Percentiles rank a stretch among this genome's conserved stretches.
Evolutionary conservation across 169 alveolate genomes (phyloP).

Genomic region (Plasmodium vivax): DNA sequence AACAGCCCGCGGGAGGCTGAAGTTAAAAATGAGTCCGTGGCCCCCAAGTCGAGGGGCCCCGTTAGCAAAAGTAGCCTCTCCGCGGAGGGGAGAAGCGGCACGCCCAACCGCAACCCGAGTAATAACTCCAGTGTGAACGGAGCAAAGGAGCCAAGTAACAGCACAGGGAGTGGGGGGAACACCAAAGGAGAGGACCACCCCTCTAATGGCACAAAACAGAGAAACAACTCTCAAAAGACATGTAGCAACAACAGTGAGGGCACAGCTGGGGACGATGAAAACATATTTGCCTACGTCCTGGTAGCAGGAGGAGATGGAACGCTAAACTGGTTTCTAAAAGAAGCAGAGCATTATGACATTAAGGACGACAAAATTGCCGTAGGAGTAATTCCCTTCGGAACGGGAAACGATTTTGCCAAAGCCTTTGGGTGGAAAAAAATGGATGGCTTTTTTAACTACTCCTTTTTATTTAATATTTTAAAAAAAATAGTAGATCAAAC

Average conservation of each 20-base stretch:
- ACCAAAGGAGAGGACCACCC: conserved; percentile 16
- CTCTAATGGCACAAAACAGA: conserved; percentile 2
- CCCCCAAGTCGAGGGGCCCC: background rate
- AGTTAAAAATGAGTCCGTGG: background rate
- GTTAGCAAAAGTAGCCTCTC: background rate
- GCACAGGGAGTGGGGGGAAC: background rate
- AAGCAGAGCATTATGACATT: conserved; percentile 85
- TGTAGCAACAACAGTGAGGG: background rate
- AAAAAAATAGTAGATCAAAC: conserved; percentile 83
- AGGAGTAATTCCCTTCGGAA: conserved; percentile 95
- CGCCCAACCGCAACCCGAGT: background rate
- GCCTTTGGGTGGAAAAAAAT: conserved; percentile 92
- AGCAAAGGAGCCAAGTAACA: background rate
- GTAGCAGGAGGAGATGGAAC: conserved; percentile 98
- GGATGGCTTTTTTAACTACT: conserved; percentile 84
- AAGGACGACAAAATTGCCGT: conserved; percentile 83
- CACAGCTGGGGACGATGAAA: background rate
- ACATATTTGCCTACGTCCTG: conserved; percentile 69
- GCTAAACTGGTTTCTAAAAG: conserved; percentile 92
- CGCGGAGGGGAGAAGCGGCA: background rate
- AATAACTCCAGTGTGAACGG: background rate
- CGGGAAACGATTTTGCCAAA: conserved; percentile 96
- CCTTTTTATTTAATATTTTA: conserved; percentile 84
- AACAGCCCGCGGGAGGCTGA: conserved; percentile 4
- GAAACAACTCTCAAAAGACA: background rate